Evolutionary conservation across 176 grass and related monocot genomes (phyloP).

Genomic region (Tillandsia leiboldiana): DNA sequence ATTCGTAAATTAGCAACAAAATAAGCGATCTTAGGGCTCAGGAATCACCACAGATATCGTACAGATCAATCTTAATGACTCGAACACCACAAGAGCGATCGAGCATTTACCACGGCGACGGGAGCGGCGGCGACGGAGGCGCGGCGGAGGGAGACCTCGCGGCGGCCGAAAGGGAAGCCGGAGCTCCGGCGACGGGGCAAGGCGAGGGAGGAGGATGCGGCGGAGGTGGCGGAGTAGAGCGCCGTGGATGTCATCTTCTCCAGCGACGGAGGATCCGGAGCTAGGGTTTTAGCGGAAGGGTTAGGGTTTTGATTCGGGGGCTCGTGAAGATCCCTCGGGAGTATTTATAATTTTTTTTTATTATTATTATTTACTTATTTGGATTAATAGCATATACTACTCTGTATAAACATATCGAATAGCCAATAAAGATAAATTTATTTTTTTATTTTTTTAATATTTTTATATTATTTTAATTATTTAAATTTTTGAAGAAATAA

Average conservation of each 20-base stretch:
- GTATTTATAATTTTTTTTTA: not conserved
- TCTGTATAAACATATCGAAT: too few species aligned
- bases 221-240: conserved; percentile 19
- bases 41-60: not conserved
- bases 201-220: conserved; percentile 4
- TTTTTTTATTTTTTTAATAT: too few species aligned
- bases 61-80: not conserved
- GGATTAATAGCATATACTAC: too few species aligned
- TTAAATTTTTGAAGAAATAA: too few species aligned
- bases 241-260: conserved; percentile 18
- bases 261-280: not conserved
- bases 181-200: conserved; percentile 6
- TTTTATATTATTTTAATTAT: too few species aligned
- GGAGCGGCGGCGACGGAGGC: not conserved
- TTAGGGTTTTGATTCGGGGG: not conserved
- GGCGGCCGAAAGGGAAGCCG: not conserved
- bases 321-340: not conserved
- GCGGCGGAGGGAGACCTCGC: not conserved
- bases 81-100: not conserved
- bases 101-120: not conserved
- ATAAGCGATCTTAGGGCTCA: not conserved
- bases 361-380: not conserved
- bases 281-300: conserved; percentile 32
- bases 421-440: too few species aligned
- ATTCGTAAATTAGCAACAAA: not conserved